Conservation (phyloP, 768 basidiomycete species). For the Gymnopilus dilepis region DNA sequence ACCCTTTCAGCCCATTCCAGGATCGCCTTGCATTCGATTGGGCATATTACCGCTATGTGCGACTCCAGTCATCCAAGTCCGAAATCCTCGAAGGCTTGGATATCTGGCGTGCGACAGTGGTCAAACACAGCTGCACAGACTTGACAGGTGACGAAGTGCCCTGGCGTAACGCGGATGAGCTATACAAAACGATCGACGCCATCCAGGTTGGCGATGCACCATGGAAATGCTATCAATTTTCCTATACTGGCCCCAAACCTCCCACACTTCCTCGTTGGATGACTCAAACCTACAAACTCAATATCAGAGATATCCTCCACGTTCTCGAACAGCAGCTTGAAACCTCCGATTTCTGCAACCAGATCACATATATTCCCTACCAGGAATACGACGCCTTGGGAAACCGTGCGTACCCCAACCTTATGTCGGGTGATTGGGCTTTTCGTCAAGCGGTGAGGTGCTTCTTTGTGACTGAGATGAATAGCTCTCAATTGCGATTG, state of each 20-base stretch:
- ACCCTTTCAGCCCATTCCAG: slow-evolving; percentile 33
- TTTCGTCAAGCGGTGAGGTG: slow-evolving; percentile 38
- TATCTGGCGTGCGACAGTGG: slow-evolving; percentile 28
- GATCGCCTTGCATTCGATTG: slow-evolving; percentile 32
- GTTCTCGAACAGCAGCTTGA: not conserved
- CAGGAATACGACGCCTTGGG: slow-evolving; percentile 8
- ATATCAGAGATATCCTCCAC: slow-evolving; percentile 15
- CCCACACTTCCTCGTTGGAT: slow-evolving; percentile 4
- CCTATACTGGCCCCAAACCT: slow-evolving; percentile 1
- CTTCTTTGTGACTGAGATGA: not conserved
- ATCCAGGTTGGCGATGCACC: slow-evolving; percentile 24
- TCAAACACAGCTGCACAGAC: slow-evolving; percentile 12
- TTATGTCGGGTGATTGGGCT: slow-evolving; percentile 44
- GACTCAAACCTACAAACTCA: slow-evolving; percentile 26
- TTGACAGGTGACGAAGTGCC: slow-evolving; percentile 14
- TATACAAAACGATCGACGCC: slow-evolving; percentile 34
- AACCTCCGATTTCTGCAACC: slow-evolving; percentile 2
- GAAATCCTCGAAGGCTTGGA: slow-evolving; percentile 27
- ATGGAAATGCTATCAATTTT: not conserved
- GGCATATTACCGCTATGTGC: slow-evolving; percentile 32
- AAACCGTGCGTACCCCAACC: slow-evolving; percentile 27
- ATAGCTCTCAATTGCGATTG: no score
- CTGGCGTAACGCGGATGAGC: slow-evolving; percentile 26
- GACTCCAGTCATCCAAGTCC: slow-evolving; percentile 28
- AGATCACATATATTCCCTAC: slow-evolving; percentile 12